A percentile compares a stretch with the other conserved stretches of the same genome.
Conservation (phyloP, 768 basidiomycete genomes). For the Phaeotremella skinneri region DNA sequence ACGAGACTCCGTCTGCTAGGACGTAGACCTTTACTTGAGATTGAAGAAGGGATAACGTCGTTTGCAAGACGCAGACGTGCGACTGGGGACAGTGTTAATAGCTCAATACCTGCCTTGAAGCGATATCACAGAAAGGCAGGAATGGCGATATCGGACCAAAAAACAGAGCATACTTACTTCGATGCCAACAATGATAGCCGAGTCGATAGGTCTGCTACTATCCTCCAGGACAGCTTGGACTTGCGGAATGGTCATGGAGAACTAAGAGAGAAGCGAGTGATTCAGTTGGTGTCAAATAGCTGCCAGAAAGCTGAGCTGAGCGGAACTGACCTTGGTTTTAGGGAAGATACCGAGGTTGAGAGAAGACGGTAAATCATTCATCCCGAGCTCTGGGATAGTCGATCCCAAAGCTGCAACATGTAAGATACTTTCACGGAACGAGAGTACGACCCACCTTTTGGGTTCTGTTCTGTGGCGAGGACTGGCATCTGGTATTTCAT, state of each 20-base stretch:
- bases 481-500: slow-evolving; percentile 66
- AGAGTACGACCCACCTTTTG: slow-evolving; percentile 59
- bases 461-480: slow-evolving; percentile 79
- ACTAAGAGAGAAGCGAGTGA: slow-evolving; percentile 49
- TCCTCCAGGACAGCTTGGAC: slow-evolving; percentile 59
- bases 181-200: slow-evolving; percentile 78
- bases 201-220: slow-evolving; percentile 57
- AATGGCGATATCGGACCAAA: not conserved
- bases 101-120: too few species aligned
- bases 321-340: slow-evolving; percentile 60
- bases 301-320: not conserved
- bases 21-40: slow-evolving; percentile 58
- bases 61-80: slow-evolving; percentile 86
- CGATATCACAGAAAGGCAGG: not conserved
- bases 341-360: slow-evolving; percentile 55
- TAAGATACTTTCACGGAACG: slow-evolving; percentile 1
- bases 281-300: not conserved
- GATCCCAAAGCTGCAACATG: slow-evolving; percentile 62
- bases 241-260: slow-evolving; percentile 79
- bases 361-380: slow-evolving; percentile 49
- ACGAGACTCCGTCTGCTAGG: slow-evolving; percentile 80
- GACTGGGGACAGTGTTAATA: slow-evolving; percentile 56
- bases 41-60: slow-evolving; percentile 63
- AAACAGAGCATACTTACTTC: slow-evolving; percentile 60
- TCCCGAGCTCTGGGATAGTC: slow-evolving; percentile 62